Percentiles rank a stretch among this genome's conserved stretches.
These are phyloP conservation scores for Ceratopteris richardii DNA, from an alignment of 75 land plant species.

Conservation along the genomic window DNA sequence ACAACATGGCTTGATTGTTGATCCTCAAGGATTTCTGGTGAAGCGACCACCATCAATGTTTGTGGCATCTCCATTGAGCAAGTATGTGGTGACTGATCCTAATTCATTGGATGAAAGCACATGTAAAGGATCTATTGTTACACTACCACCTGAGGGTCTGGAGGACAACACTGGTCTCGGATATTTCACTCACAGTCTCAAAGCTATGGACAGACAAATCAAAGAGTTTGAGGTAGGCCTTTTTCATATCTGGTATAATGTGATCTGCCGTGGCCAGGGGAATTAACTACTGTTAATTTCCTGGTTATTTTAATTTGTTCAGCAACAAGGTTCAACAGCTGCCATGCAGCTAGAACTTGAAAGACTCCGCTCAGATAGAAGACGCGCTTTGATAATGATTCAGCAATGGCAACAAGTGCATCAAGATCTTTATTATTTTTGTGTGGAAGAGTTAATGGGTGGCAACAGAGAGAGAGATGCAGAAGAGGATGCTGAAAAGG, in stretches of 20 bases:
- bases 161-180: conserved; percentile 19
- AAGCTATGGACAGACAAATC: conserved; percentile 47
- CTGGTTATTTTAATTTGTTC: too few species aligned
- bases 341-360: conserved; percentile 74
- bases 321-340: conserved; percentile 73
- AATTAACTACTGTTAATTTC: background rate
- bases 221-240: conserved; percentile 62
- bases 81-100: conserved; percentile 32
- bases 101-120: conserved; percentile 24
- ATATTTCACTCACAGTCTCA: conserved; percentile 29
- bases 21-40: conserved; percentile 19
- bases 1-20: conserved; percentile 14
- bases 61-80: conserved; percentile 50
- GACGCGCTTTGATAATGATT: conserved; percentile 51
- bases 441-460: conserved; percentile 60
- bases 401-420: conserved; percentile 79
- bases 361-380: conserved; percentile 44
- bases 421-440: conserved; percentile 53
- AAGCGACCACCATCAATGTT: conserved; percentile 24
- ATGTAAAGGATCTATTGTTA: conserved; percentile 28
- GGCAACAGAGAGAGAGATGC: conserved; percentile 37
- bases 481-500: conserved; percentile 26
- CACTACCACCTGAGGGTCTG: conserved; percentile 19
- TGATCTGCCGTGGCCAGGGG: background rate
- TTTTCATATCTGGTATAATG: too few species aligned